Conservation (phyloP, 441 rosid species). For the Pelargonium myrrhifolium region DNA sequence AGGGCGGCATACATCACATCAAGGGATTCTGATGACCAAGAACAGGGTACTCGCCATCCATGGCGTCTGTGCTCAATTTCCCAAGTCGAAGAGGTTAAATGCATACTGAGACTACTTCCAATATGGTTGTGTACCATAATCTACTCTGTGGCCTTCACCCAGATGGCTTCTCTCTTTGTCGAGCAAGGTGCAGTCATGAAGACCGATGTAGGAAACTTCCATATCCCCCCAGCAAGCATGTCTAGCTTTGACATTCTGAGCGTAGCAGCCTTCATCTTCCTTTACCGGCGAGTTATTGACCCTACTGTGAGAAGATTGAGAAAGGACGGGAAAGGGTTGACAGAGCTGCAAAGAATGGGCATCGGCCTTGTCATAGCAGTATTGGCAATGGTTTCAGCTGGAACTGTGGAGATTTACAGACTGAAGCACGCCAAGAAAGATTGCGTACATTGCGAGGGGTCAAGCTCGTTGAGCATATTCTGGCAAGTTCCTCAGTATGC, state of each 20-base stretch:
- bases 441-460: conserved; percentile 66
- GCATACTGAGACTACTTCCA: conserved; percentile 77
- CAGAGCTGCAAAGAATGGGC: conserved; percentile 96
- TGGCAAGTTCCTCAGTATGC: conserved; percentile 97
- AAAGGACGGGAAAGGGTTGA: conserved; percentile 52
- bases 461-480: conserved; percentile 90
- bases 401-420: conserved; percentile 71
- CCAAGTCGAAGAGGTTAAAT: conserved; percentile 97
- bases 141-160: conserved; percentile 93
- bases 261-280: conserved; percentile 72
- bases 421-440: conserved; percentile 58
- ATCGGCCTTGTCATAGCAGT: conserved; percentile 85
- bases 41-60: conserved; percentile 38
- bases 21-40: conserved; percentile 58
- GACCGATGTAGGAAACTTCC: conserved; percentile 52
- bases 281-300: conserved; percentile 73
- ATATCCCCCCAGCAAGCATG: conserved; percentile 88
- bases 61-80: conserved; percentile 87
- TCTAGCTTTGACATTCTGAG: conserved; percentile 88
- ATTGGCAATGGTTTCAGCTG: conserved; percentile 86
- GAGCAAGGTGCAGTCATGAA: conserved; percentile 99
- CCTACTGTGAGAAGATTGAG: conserved; percentile 49
- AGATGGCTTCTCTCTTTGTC: conserved; percentile 96
- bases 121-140: conserved; percentile 96
- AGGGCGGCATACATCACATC: conserved; percentile 73